phyloP scores from a whole-genome alignment of 345 rosid genomes.

The Cochlearia excelsa region DNA sequence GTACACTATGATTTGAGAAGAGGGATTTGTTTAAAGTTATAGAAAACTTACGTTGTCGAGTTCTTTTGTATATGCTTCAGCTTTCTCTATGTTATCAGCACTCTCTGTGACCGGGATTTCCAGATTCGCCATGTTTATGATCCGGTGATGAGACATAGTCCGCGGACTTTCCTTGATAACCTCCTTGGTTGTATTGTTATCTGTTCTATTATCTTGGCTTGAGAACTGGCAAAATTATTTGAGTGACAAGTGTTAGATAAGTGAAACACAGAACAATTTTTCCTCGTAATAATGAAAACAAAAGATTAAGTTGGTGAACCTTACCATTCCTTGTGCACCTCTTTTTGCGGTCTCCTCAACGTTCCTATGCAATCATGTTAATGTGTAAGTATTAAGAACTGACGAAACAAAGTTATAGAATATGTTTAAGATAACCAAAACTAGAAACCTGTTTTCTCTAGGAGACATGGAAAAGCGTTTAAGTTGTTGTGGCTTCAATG shows the following conservation, averaged over 20 bases:
- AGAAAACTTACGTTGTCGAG: slow-evolving; percentile 63
- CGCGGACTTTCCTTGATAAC: slow-evolving; percentile 31
- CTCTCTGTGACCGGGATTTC: slow-evolving; percentile 45
- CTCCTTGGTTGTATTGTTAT: slow-evolving; percentile 28
- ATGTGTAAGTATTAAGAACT: slow-evolving; percentile 3
- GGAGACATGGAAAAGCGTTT: slow-evolving; percentile 63
- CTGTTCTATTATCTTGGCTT: slow-evolving; percentile 33
- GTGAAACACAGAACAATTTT: slow-evolving; percentile 3
- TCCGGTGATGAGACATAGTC: slow-evolving; percentile 35
- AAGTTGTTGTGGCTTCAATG: slow-evolving; percentile 43
- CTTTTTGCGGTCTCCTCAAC: slow-evolving; percentile 16
- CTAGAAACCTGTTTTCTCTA: slow-evolving; percentile 54
- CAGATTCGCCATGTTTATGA: slow-evolving; percentile 39
- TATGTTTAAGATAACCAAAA: slow-evolving; percentile 10
- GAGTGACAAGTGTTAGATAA: slow-evolving; percentile 11
- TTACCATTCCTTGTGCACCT: slow-evolving; percentile 44
- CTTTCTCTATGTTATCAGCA: slow-evolving; percentile 58
- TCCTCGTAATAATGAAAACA: background rate
- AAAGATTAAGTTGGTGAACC: slow-evolving; percentile 3
- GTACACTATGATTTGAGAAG: background rate
- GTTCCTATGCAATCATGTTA: slow-evolving; percentile 27
- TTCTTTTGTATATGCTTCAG: slow-evolving; percentile 74
- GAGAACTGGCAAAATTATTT: slow-evolving; percentile 40
- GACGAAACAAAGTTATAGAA: background rate
- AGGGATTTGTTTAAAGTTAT: background rate